Conservation (phyloP, 1,284 basidiomycete genomes). For the Jaminaea rosea region DNA sequence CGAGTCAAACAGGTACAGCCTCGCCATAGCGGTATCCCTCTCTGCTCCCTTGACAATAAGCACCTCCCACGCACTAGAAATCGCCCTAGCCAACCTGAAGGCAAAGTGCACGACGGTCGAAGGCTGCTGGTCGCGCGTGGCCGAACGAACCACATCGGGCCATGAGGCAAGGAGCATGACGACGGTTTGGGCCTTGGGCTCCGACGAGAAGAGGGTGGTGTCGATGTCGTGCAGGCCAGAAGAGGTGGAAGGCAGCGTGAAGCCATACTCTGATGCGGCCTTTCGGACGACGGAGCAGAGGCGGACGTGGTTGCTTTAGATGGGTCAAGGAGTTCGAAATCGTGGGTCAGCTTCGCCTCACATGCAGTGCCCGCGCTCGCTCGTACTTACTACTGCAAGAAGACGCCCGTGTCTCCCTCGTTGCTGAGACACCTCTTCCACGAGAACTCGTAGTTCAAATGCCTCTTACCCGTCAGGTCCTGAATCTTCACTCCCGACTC, state of each 20-base stretch:
- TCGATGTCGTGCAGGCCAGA: too few relatives aligned
- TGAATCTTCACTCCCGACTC: constrained; percentile 97
- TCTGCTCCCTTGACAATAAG: constrained; percentile 71
- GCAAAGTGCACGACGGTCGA: constrained; percentile 74
- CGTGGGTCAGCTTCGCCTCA: too few relatives aligned
- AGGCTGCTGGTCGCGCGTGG: constrained; percentile 77
- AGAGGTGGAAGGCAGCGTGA: constrained; percentile 59
- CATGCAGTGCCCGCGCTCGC: too few relatives aligned
- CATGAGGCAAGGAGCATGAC: constrained; percentile 76
- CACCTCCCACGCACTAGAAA: constrained; percentile 79
- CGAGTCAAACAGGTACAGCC: constrained; percentile 79
- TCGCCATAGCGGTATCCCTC: constrained; percentile 65
- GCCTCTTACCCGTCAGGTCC: constrained; percentile 91
- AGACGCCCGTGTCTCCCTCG: constrained; percentile 81
- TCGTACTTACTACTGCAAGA: constrained; percentile 59
- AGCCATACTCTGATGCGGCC: constrained; percentile 65
- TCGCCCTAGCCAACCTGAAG: constrained; percentile 68
- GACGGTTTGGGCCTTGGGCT: constrained; percentile 73
- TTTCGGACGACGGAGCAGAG: constrained; percentile 86
- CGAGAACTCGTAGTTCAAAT: constrained; percentile 94
- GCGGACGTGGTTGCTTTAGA: constrained; percentile 88
- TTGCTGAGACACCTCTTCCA: constrained; percentile 92
- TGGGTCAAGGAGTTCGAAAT: too few relatives aligned
- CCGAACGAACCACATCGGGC: constrained; percentile 79
- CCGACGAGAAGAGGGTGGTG: constrained; percentile 62